Evolutionary conservation across 305 asterid species (phyloP), one percentile per base, ranked within the genome.

Genomic region (Fraxinus angustifolia): DNA sequence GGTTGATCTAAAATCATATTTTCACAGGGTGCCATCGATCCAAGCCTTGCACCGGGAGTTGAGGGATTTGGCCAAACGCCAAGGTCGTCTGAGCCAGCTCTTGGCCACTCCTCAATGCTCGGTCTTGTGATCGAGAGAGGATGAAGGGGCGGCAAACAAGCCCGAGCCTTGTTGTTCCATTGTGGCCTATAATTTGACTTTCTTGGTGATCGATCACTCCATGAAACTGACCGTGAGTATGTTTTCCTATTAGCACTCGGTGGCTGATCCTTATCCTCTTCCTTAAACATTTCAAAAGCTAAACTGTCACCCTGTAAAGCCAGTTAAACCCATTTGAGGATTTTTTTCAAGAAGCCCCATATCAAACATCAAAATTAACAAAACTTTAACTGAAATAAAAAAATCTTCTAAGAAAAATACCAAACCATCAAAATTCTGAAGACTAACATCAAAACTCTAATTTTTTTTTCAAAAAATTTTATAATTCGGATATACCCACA

Each of bases 141-240:
- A 87, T 94, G 99, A 78, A 95, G 99, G 4, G 98, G 98, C 0
- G 98, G 97, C 91, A 96, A 89, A 84, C 96, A 93, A 7, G 94
- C 97, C 75, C 98, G 87, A 0, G 96, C 97, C 80, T 93, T 96
- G 86, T 93, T 92, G 82, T 91, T 93, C 97, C 96, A 94, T 78
- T 91, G 93, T 23, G 98, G 91, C 81, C 86, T 92, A 34, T 91
- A 42, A 71, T 56, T 88, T 4, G 97, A 77, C 82, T 92, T 92
- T 40, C 92, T 84, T 48, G 96, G 95, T 71, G 96, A 90, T 16
- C 97, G 86, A 65, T 89, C 98, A 2, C 89, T 87, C 97, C 98
- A 96, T 30, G 98, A 92, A 14, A 88, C 87, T 14, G 98, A 96
- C 87, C 99, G 86, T 0, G 97, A 85, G 87, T 84, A 94, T 0